A percentile compares a stretch with the other conserved stretches of the same genome.
phyloP scores from a whole-genome alignment of 306 rosid species.

The Arachis hypogaea region DNA sequence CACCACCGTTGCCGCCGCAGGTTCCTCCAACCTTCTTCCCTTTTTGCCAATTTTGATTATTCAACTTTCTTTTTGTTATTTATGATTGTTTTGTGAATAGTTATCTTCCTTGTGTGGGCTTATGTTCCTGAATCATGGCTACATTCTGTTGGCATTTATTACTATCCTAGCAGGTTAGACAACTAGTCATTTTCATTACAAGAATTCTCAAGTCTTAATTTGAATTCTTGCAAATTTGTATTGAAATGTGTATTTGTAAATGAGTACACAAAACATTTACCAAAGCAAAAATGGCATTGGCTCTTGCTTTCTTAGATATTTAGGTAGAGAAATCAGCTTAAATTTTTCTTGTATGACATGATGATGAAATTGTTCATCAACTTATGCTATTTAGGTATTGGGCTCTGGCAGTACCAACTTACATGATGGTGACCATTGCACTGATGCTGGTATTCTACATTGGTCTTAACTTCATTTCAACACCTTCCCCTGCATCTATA shows the following conservation, averaged over 20 bases:
- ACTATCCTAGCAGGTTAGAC: constrained; percentile 87
- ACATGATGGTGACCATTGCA: constrained; percentile 64
- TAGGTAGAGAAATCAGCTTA: neutral
- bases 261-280: no score
- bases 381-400: constrained; percentile 66
- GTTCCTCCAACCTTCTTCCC: constrained; percentile 32
- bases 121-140: constrained; percentile 90
- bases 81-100: constrained; percentile 47
- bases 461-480: constrained; percentile 88
- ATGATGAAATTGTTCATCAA: neutral
- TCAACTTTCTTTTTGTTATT: neutral
- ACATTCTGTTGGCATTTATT: constrained; percentile 77
- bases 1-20: constrained; percentile 76
- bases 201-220: neutral
- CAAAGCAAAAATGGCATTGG: no score
- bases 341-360: constrained; percentile 10
- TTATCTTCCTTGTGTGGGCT: constrained; percentile 89
- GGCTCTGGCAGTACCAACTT: constrained; percentile 89
- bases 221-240: no score
- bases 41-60: neutral
- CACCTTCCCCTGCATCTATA: constrained; percentile 73
- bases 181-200: neutral
- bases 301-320: no score
- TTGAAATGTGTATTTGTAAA: no score
- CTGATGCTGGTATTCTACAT: constrained; percentile 70